phyloP scores from a whole-genome alignment of 768 basidiomycete species.

The Cystofilobasidium bisporidii region DNA sequence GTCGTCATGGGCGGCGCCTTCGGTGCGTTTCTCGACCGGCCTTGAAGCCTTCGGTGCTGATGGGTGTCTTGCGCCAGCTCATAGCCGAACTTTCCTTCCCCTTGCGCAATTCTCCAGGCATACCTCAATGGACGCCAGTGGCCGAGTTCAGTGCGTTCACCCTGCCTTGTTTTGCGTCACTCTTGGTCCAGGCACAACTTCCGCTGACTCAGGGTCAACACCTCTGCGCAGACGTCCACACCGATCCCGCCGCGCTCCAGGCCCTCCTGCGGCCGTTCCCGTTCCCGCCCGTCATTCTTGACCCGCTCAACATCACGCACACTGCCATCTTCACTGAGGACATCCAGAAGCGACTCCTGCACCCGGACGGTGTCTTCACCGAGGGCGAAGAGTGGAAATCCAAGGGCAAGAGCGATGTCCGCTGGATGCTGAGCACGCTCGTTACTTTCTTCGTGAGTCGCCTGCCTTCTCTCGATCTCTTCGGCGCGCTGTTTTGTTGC shows the following conservation, averaged over 20 bases:
- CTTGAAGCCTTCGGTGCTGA: too few species aligned
- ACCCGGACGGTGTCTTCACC: conserved; percentile 2
- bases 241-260: conserved; percentile 21
- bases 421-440: conserved; percentile 29
- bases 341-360: conserved; percentile 51
- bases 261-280: conserved; percentile 39
- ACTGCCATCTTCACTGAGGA: conserved; percentile 60
- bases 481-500: too few species aligned
- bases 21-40: conserved; percentile 10
- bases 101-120: conserved; percentile 1
- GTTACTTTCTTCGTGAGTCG: conserved; percentile 46
- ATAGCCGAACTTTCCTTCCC: too few species aligned
- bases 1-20: conserved; percentile 90
- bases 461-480: conserved; percentile 34
- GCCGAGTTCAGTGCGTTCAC: conserved; percentile 57
- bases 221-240: conserved; percentile 41
- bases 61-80: too few species aligned
- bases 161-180: conserved; percentile 47
- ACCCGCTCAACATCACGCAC: conserved; percentile 68
- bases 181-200: conserved; percentile 66
- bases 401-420: conserved; percentile 20
- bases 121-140: conserved; percentile 26
- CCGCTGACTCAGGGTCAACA: conserved; percentile 71
- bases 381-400: conserved; percentile 11
- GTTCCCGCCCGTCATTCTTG: conserved; percentile 46